Percentiles rank a stretch among this genome's conserved stretches.
phyloP scores from a whole-genome alignment of 1,139 yeast genomes.

The Debaryomyces sp. region DNA sequence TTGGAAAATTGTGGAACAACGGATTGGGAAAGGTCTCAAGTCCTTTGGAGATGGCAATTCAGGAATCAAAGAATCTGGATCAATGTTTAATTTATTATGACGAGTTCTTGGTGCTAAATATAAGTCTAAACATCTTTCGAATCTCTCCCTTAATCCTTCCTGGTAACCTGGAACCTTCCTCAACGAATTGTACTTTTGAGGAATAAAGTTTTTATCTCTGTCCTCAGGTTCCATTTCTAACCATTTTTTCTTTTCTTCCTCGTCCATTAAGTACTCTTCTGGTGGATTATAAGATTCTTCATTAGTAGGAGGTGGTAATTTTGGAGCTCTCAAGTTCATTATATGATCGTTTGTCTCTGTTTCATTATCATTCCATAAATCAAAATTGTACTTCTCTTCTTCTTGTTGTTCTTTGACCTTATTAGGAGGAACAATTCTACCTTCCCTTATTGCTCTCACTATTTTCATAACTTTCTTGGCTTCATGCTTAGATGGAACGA shows the following conservation, averaged over 20 bases:
- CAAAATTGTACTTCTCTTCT: conserved; percentile 58
- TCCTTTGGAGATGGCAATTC: conserved; percentile 97
- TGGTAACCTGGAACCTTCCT: conserved; percentile 94
- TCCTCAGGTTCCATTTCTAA: conserved; percentile 72
- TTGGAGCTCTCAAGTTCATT: conserved; percentile 94
- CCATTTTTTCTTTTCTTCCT: conserved; percentile 79
- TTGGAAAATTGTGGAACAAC: conserved; percentile 76
- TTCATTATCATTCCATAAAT: conserved; percentile 81
- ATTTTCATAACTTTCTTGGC: conserved; percentile 96
- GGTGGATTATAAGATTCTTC: conserved; percentile 99
- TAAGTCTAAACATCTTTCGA: conserved; percentile 91
- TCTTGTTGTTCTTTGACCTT: conserved; percentile 56
- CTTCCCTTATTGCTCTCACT: conserved; percentile 94
- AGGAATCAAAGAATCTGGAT: conserved; percentile 94
- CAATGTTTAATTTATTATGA: conserved; percentile 86
- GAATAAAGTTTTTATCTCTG: conserved; percentile 76
- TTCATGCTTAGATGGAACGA: conserved; percentile 95
- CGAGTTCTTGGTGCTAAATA: conserved; percentile 97
- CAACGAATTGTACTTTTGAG: conserved; percentile 78
- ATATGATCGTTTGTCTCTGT: conserved; percentile 64
- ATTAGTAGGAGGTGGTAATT: conserved; percentile 92
- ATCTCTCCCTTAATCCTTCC: conserved; percentile 83
- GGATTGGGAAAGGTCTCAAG: conserved; percentile 96
- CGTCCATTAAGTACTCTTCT: conserved; percentile 81
- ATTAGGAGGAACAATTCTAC: conserved; percentile 80